Evolutionary conservation across 805 yeast species (phyloP).

Genomic region (Yarrowia deformans): DNA sequence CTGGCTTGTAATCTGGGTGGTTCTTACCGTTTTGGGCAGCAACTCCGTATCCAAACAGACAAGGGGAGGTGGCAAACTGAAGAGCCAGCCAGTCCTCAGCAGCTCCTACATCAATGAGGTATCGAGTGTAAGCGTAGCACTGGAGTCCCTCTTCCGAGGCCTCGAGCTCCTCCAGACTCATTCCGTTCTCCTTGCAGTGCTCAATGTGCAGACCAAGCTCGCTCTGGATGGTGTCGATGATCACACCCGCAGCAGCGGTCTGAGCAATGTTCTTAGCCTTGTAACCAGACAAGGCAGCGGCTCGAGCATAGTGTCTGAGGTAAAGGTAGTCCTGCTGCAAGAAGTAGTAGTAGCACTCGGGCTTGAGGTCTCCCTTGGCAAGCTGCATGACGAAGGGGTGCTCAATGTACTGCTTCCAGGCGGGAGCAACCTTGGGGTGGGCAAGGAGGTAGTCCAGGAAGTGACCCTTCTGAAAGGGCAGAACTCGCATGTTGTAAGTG

Average conservation of each 20-base stretch:
- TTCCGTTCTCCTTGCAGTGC: constrained; percentile 57
- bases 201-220: constrained; percentile 66
- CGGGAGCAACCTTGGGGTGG: constrained; percentile 62
- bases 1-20: constrained; percentile 44
- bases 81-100: constrained; percentile 68
- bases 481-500: constrained; percentile 51
- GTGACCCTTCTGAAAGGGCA: constrained; percentile 51
- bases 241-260: constrained; percentile 54
- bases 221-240: constrained; percentile 58
- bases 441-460: constrained; percentile 59
- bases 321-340: constrained; percentile 73
- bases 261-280: constrained; percentile 64
- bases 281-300: constrained; percentile 69
- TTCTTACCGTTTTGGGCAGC: constrained; percentile 53
- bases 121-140: constrained; percentile 66
- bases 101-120: constrained; percentile 61
- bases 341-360: constrained; percentile 60
- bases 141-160: constrained; percentile 62
- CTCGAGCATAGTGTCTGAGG: constrained; percentile 69
- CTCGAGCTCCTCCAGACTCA: constrained; percentile 54
- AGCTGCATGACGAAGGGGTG: constrained; percentile 68
- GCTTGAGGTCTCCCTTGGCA: constrained; percentile 60
- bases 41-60: constrained; percentile 76
- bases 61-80: constrained; percentile 74
- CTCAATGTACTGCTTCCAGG: constrained; percentile 63